Base-by-base conservation (phyloP, 2,329 filamentous ascomycete genomes). In the Keithomyces neogunnii region DNA sequence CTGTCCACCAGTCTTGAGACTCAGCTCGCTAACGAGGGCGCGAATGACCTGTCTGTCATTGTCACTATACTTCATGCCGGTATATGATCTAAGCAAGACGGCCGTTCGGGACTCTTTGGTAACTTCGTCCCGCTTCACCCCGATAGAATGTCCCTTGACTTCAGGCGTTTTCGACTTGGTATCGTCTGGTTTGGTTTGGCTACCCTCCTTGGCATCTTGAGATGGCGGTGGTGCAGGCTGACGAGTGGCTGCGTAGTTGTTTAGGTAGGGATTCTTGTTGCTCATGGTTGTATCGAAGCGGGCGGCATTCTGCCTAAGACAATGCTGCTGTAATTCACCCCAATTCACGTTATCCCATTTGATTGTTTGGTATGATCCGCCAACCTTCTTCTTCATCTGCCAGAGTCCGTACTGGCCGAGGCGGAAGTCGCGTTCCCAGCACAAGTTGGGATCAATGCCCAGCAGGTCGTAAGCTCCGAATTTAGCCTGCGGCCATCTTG, bases 11-110 rank as follows among this genome's bases (percentile, higher is more conserved):
- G 86, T 86, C 54, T 84, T 82, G 51, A 95, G 73, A 5, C 79
- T 80, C 31, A 93, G 73, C 66, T 95, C 90, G 53, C 81, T 85
- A 58, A 95, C 81, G 62, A 95, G 78, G 36, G 89, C 81, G 31
- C 90, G 85, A 40, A 95, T 81, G 50, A 84, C 84, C 64, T 91
- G 82, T 62, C 87, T 81, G 63, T 92, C 88, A 62, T 92, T 88
- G 40, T 87, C 79, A 31, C 84, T 88, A 65, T 90, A 96, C 31
- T 80, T 66, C 64, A 88, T 89, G 51, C 82, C 85, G 33, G 80
- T 82, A 73, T 86, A 92, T 0, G 87, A 85, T 38, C 89, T 82
- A 38, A 95, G 76, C 5, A 96, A 68, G 8, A 95, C 67, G 1
- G 86, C 89, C 0, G 87, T 90, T 36, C 89, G 78, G 3, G 69